Conservation (phyloP, 768 basidiomycete species). For the Pisolithus orientalis region DNA sequence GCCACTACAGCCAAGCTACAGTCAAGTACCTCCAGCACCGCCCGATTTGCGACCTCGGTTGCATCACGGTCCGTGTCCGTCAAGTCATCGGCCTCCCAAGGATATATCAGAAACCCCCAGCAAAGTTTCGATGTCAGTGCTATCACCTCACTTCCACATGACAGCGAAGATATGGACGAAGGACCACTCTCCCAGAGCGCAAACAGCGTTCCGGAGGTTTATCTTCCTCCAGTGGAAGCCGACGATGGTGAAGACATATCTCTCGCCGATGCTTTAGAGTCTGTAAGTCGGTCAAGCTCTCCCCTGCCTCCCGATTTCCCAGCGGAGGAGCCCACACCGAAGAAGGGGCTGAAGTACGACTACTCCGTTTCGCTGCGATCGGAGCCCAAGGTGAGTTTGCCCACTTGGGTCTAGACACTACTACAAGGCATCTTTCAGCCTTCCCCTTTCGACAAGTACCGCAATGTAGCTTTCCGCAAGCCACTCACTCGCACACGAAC, state of each 20-base stretch:
- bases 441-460: conserved; percentile 57
- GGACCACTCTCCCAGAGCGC: conserved; percentile 36
- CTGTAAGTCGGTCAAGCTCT: conserved; percentile 49
- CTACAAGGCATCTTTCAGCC: conserved; percentile 32
- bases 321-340: conserved; percentile 36
- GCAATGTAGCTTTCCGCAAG: conserved; percentile 55
- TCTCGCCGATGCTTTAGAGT: conserved; percentile 50
- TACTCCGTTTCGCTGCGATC: conserved; percentile 56
- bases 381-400: conserved; percentile 47
- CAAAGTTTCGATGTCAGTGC: conserved; percentile 58
- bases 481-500: conserved; percentile 49
- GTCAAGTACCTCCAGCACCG: conserved; percentile 43
- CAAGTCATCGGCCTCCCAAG: conserved; percentile 30
- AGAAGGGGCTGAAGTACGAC: conserved; percentile 39
- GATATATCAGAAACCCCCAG: conserved; percentile 25
- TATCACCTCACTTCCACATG: conserved; percentile 47
- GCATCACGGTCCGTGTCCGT: conserved; percentile 35
- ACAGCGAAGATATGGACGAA: conserved; percentile 29
- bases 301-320: conserved; percentile 34
- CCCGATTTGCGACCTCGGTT: conserved; percentile 48
- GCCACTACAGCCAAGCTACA: conserved; percentile 46
- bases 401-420: background rate
- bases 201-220: conserved; percentile 48
- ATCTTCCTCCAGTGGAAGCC: conserved; percentile 43
- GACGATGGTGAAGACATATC: conserved; percentile 41